A percentile compares a stretch with the other conserved stretches of the same genome.
These are phyloP conservation scores for Lactarius quietus DNA, from an alignment of 768 basidiomycete genomes.

Conservation along the genomic window DNA sequence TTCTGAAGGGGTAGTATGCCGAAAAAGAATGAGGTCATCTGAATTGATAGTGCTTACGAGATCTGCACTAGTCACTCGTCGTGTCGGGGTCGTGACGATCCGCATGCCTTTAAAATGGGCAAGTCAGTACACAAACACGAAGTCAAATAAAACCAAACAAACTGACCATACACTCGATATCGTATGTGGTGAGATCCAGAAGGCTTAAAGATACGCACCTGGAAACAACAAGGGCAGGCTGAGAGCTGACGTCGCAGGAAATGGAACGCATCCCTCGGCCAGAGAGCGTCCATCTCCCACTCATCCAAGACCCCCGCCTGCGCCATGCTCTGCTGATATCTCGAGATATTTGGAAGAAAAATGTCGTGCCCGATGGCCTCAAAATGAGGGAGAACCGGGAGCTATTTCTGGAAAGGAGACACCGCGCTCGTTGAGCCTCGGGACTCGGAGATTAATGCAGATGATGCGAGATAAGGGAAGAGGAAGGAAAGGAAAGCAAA, in stretches of 20 bases:
- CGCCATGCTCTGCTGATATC: too few species aligned
- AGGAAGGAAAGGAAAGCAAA: too few species aligned
- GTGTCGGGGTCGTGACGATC: too few species aligned
- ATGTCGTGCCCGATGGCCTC: too few species aligned
- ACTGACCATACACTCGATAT: neutral
- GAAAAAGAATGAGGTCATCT: too few species aligned
- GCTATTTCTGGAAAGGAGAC: neutral
- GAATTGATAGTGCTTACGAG: too few species aligned
- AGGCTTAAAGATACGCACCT: neutral
- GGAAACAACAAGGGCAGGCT: neutral
- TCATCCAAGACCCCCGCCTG: neutral
- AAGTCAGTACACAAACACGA: too few species aligned
- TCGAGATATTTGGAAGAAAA: neutral
- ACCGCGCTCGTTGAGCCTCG: neutral
- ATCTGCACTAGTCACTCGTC: too few species aligned
- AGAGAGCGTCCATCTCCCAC: neutral
- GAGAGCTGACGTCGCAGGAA: neutral
- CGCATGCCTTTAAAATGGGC: too few species aligned
- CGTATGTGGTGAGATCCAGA: neutral
- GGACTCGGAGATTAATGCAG: neutral
- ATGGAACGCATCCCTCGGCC: conserved; percentile 4
- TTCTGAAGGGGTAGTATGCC: too few species aligned
- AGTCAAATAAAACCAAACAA: too few species aligned
- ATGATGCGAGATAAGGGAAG: neutral
- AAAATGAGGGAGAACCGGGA: neutral